phyloP scores from a whole-genome alignment of 108 stramenopile genomes.

The Skeletonema potamos region DNA sequence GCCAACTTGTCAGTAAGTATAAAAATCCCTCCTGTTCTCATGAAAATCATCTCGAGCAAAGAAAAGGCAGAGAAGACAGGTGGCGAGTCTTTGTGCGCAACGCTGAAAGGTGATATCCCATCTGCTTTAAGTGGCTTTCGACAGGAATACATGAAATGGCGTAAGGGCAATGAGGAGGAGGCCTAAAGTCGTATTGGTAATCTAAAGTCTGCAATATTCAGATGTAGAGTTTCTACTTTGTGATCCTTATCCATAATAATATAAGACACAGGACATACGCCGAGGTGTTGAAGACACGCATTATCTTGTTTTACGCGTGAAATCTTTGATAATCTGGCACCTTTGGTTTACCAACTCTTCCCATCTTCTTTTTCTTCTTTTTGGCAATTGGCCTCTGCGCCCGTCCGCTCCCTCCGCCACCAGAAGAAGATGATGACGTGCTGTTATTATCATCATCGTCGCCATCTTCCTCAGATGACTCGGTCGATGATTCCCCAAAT shows the following conservation, averaged over 20 bases:
- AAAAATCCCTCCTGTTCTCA: conserved; percentile 30
- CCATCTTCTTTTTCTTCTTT: conserved; percentile 46
- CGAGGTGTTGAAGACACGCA: not conserved
- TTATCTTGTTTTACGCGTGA: conserved; percentile 63
- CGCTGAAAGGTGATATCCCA: conserved; percentile 37
- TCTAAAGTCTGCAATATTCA: not conserved
- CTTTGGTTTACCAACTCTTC: conserved; percentile 50
- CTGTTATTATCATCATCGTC: conserved; percentile 32
- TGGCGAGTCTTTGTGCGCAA: conserved; percentile 25
- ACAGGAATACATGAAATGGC: conserved; percentile 25
- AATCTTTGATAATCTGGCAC: conserved; percentile 82
- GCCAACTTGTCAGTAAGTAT: conserved; percentile 22
- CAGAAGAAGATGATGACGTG: conserved; percentile 36
- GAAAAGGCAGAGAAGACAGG: conserved; percentile 37
- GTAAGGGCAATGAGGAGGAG: conserved; percentile 3
- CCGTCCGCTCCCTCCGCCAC: conserved; percentile 36
- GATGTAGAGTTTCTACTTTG: not conserved
- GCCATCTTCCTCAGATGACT: conserved; percentile 65
- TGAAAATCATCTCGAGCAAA: conserved; percentile 39
- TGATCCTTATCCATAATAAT: not conserved
- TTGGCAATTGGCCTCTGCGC: conserved; percentile 42
- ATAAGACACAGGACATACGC: not conserved
- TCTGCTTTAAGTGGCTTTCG: conserved; percentile 22
- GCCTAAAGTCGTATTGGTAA: no score
- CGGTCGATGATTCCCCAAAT: conserved; percentile 90